Percentiles rank a stretch among this genome's conserved stretches.
Conservation (phyloP, 306 rosid genomes). For the Amphicarpaea edgeworthii region DNA sequence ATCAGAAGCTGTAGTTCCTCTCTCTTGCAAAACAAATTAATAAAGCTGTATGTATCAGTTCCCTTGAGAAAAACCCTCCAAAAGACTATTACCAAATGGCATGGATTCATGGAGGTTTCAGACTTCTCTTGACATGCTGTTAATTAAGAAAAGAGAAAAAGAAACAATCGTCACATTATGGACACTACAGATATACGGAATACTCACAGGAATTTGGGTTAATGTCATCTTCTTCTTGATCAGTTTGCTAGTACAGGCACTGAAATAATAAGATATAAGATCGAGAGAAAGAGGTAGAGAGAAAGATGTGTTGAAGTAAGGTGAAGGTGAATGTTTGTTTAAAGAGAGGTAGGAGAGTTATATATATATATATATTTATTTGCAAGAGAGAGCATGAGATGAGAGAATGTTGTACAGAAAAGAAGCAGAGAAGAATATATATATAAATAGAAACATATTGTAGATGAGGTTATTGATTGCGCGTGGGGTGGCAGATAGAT, state of each 20-base stretch:
- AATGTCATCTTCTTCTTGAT: constrained; percentile 46
- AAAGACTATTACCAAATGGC: constrained; percentile 11
- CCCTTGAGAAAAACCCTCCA: constrained; percentile 15
- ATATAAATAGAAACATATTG: constrained; percentile 31
- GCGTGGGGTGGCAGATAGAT: constrained; percentile 94
- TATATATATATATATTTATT: constrained; percentile 41
- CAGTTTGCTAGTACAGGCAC: constrained; percentile 17
- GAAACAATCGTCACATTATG: not conserved
- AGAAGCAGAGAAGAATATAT: constrained; percentile 51
- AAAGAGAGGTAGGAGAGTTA: constrained; percentile 34
- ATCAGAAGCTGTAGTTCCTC: constrained; percentile 26
- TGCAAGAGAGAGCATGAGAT: constrained; percentile 12
- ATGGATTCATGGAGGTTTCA: constrained; percentile 18
- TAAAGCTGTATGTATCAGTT: not conserved
- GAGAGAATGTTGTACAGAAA: constrained; percentile 50
- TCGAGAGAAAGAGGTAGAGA: not conserved
- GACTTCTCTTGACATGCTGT: constrained; percentile 10
- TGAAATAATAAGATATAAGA: not conserved
- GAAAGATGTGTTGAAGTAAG: constrained; percentile 30
- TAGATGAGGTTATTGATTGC: constrained; percentile 69
- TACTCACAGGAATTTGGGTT: constrained; percentile 63
- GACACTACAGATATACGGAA: not conserved
- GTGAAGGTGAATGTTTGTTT: constrained; percentile 45
- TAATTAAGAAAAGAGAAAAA: not conserved
- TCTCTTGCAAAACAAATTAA: not conserved